Percentiles rank a stretch among this genome's conserved stretches.
These are phyloP conservation scores for Purpureocillium lavendulum DNA, from an alignment of 2,329 filamentous ascomycete genomes.

Conservation along the genomic window DNA sequence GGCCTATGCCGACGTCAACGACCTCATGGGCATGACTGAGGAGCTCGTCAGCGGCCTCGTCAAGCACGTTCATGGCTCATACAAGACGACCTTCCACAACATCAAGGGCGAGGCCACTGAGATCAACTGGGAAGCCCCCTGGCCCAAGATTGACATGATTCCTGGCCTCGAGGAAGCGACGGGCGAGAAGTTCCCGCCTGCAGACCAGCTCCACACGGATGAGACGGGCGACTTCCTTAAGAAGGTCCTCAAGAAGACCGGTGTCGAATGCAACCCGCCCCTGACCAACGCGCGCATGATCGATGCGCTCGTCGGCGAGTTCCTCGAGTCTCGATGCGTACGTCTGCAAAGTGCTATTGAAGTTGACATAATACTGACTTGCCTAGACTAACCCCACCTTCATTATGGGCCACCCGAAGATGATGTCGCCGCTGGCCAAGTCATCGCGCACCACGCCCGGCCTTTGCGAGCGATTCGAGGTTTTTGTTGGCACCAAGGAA, in stretches of 20 bases:
- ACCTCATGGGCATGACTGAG: conserved; percentile 74
- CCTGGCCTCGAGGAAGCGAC: conserved; percentile 71
- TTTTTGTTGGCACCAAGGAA: conserved; percentile 71
- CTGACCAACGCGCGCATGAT: conserved; percentile 93
- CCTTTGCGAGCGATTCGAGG: conserved; percentile 94
- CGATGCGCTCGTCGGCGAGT: conserved; percentile 89
- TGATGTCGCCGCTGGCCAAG: conserved; percentile 90
- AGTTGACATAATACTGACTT: not conserved
- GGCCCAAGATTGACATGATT: conserved; percentile 94
- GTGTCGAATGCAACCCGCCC: conserved; percentile 81
- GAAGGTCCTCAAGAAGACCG: conserved; percentile 76
- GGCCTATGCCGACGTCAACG: conserved; percentile 87
- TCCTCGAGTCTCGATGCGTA: conserved; percentile 81
- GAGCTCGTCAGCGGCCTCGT: conserved; percentile 86
- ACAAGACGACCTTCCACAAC: conserved; percentile 79
- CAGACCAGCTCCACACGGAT: conserved; percentile 79
- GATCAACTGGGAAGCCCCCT: conserved; percentile 94
- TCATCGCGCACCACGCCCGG: conserved; percentile 75
- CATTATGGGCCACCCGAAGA: conserved; percentile 52
- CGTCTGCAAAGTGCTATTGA: conserved; percentile 7
- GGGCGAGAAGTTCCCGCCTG: conserved; percentile 88
- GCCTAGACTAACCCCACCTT: conserved; percentile 62
- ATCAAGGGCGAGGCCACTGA: conserved; percentile 79
- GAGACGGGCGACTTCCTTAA: conserved; percentile 87
- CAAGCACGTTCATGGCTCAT: conserved; percentile 78